A percentile compares a stretch with the other conserved stretches of the same genome.
These are phyloP conservation scores for Rhizopus arrhizus DNA, from an alignment of 371 early-diverging fungal genomes.

Conservation along the genomic window DNA sequence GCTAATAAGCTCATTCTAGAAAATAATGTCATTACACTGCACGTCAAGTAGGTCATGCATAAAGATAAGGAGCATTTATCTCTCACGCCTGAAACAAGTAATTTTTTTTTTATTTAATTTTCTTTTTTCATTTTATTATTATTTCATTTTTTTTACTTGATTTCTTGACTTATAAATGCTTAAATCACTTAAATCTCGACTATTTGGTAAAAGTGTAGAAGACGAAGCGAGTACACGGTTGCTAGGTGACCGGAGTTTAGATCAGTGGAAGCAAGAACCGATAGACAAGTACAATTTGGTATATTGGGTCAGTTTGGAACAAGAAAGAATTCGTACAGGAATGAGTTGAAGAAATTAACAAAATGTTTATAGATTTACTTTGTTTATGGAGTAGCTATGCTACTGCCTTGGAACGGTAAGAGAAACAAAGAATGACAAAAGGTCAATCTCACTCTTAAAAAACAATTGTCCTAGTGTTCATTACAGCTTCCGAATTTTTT, in stretches of 20 bases:
- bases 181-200: background rate
- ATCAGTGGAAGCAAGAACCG: conserved; percentile 12
- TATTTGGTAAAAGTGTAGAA: background rate
- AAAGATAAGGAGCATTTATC: too few relatives aligned
- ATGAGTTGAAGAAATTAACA: too few relatives aligned
- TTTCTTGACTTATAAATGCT: background rate
- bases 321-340: background rate
- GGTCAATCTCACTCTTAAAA: background rate
- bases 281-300: conserved; percentile 27
- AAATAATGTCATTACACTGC: too few relatives aligned
- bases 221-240: conserved; percentile 7
- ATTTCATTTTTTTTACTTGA: too few relatives aligned
- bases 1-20: too few relatives aligned
- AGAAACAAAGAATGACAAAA: background rate
- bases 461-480: conserved; percentile 58
- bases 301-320: conserved; percentile 26
- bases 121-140: too few relatives aligned
- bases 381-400: conserved; percentile 72
- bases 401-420: conserved; percentile 82
- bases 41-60: too few relatives aligned
- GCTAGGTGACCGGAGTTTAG: conserved; percentile 3
- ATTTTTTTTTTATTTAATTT: too few relatives aligned
- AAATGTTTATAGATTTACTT: conserved; percentile 53
- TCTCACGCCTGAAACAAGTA: too few relatives aligned
- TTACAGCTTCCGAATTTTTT: conserved; percentile 78